Evolutionary conservation across 306 rosid genomes (phyloP).

Genomic region (Canavalia gladiata): DNA sequence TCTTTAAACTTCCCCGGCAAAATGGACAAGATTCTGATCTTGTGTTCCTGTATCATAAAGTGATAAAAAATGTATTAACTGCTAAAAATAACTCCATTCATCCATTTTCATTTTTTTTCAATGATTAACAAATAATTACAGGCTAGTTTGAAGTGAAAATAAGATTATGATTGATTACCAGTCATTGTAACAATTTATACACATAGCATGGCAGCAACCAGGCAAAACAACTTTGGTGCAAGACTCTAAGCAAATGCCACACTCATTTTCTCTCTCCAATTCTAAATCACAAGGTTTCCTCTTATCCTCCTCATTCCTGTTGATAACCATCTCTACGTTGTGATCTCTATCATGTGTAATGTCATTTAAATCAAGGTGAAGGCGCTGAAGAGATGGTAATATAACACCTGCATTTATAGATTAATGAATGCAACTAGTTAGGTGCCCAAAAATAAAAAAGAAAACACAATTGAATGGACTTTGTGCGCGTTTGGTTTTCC

Average conservation of each 20-base stretch:
- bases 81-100: slow-evolving; percentile 10
- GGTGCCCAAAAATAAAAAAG: not conserved
- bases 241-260: slow-evolving; percentile 85
- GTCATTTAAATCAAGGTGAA: slow-evolving; percentile 56
- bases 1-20: slow-evolving; percentile 80
- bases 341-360: slow-evolving; percentile 52
- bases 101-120: not conserved
- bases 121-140: not conserved
- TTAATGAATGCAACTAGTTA: slow-evolving; percentile 19
- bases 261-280: slow-evolving; percentile 75
- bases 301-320: slow-evolving; percentile 52
- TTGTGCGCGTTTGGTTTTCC: not conserved
- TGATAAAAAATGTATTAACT: slow-evolving; percentile 18
- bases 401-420: slow-evolving; percentile 69
- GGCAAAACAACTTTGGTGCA: slow-evolving; percentile 83
- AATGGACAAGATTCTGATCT: slow-evolving; percentile 89
- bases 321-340: slow-evolving; percentile 43
- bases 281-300: slow-evolving; percentile 53
- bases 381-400: slow-evolving; percentile 78
- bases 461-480: not conserved
- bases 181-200: slow-evolving; percentile 79
- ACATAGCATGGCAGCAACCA: slow-evolving; percentile 84
- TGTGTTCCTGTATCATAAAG: slow-evolving; percentile 61
- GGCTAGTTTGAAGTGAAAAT: not conserved
- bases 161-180: slow-evolving; percentile 54